Evolutionary conservation across 2,329 filamentous ascomycete genomes (phyloP).

Genomic region (Venturia asperata): DNA sequence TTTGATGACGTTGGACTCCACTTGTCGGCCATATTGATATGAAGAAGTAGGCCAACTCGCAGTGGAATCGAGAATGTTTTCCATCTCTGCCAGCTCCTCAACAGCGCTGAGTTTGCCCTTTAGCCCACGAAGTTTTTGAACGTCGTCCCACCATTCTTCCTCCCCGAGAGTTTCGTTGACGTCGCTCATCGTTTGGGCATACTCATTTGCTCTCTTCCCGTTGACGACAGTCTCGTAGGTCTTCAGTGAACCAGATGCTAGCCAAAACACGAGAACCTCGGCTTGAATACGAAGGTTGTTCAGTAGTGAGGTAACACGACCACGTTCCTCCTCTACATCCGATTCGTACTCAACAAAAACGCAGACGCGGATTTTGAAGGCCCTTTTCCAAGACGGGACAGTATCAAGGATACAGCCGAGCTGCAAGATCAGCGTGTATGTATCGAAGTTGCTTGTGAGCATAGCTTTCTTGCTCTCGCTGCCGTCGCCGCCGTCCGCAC

Average conservation of each 20-base stretch:
- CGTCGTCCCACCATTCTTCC: conserved; percentile 77
- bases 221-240: conserved; percentile 71
- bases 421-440: conserved; percentile 80
- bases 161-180: conserved; percentile 61
- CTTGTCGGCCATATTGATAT: conserved; percentile 11
- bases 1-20: conserved; percentile 14
- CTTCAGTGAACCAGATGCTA: conserved; percentile 61
- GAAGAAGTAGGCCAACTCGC: conserved; percentile 45
- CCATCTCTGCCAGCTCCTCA: conserved; percentile 41
- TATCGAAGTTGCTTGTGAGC: conserved; percentile 84
- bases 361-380: conserved; percentile 65
- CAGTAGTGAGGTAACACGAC: conserved; percentile 63
- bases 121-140: conserved; percentile 43
- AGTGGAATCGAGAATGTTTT: conserved; percentile 37
- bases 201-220: conserved; percentile 44
- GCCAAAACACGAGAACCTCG: conserved; percentile 71
- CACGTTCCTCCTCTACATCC: conserved; percentile 72
- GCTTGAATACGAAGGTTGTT: conserved; percentile 78
- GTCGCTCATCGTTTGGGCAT: conserved; percentile 49
- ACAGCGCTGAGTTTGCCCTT: conserved; percentile 29
- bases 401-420: conserved; percentile 78
- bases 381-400: conserved; percentile 70
- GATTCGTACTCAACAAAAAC: conserved; percentile 87
- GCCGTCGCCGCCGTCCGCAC: conserved; percentile 43
- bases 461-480: conserved; percentile 47